Evolutionary conservation across 148 eudicot genomes (phyloP), one percentile per base, ranked within the genome.

Genomic region (Cornus controversa): DNA sequence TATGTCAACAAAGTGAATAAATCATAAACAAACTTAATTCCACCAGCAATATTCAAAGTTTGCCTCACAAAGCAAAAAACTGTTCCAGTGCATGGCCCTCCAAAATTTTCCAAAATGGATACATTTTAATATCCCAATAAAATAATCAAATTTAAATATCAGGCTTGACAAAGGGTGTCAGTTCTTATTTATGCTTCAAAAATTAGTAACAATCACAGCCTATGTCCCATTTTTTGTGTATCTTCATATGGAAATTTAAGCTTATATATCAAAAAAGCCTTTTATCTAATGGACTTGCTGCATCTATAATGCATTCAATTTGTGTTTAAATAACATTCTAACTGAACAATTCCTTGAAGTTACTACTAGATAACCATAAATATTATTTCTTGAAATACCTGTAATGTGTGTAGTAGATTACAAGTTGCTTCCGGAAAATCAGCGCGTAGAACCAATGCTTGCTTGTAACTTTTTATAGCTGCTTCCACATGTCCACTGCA

Each of bases 341-440:
- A 5, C 20, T 50, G 20, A 50, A 15, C 16, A 11, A 50, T 50
- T 50, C 57, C 20, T 11, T 7, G 20, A 20, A 50, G 57, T 50
- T 0, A 50, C 57, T 11, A 50, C 57, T 50, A 50, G 57, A 14
- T 50, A 16, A 50, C 18, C 18, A 50, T 1, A 50, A 50, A 15
- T n/a, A 62, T 11, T 26, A 74, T 42, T 57, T n/a, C 22, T 45
- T 6, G 26, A 28, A 25, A 62, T 78, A 92, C 98, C 98, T 92
- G 97, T 79, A 94, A 85, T 26, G 98, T 90, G 80, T 94, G 98
- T 63, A 94, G 93, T 76, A 94, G 98, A 86, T 94, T 94, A 81
- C 98, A 92, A 68, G 97, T 92, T 40, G 98, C 97, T 87, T 94
- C 98, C 14, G 97, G 97, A 76, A 94, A 94, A 86, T 94, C 98